These are phyloP conservation scores for Boletus sp. DNA, from an alignment of 768 basidiomycete species.

Conservation along the genomic window DNA sequence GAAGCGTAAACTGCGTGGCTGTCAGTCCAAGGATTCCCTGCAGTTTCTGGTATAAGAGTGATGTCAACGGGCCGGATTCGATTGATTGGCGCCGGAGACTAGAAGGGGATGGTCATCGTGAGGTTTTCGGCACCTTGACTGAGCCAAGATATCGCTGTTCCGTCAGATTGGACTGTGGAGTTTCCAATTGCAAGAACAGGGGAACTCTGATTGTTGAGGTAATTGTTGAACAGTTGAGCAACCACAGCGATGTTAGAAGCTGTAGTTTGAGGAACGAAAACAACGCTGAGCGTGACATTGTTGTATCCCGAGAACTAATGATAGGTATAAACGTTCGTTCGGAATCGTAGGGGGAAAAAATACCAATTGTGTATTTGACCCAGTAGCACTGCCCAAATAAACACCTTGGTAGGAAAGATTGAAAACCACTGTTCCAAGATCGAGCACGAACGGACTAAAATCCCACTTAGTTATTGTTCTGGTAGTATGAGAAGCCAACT, in stretches of 20 bases:
- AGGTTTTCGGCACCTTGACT: conserved; percentile 57
- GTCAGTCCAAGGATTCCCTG: conserved; percentile 57
- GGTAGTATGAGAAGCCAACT: background rate
- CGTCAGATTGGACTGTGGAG: conserved; percentile 58
- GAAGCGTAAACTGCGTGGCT: conserved; percentile 58
- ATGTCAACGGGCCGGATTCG: conserved; percentile 64
- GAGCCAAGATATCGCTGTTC: conserved; percentile 62
- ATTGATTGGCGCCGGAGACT: conserved; percentile 45
- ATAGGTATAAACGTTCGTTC: conserved; percentile 1
- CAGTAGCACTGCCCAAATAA: conserved; percentile 54
- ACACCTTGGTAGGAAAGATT: conserved; percentile 57
- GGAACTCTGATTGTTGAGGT: conserved; percentile 61
- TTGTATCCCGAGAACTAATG: conserved; percentile 52
- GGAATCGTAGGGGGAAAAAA: background rate
- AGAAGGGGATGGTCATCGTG: conserved; percentile 62
- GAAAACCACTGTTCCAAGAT: conserved; percentile 66
- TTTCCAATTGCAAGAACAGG: conserved; percentile 58
- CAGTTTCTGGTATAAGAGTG: conserved; percentile 46
- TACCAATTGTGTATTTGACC: conserved; percentile 52
- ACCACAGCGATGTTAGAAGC: conserved; percentile 45
- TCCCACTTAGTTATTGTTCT: background rate
- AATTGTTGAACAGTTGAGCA: conserved; percentile 66
- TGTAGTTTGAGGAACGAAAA: conserved; percentile 51
- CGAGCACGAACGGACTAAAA: conserved; percentile 60
- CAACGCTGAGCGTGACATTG: conserved; percentile 55